Evolutionary conservation across 345 rosid genomes (phyloP), one percentile per base, ranked within the genome.

Genomic region (thale cress (Arabidopsis thaliana)): DNA sequence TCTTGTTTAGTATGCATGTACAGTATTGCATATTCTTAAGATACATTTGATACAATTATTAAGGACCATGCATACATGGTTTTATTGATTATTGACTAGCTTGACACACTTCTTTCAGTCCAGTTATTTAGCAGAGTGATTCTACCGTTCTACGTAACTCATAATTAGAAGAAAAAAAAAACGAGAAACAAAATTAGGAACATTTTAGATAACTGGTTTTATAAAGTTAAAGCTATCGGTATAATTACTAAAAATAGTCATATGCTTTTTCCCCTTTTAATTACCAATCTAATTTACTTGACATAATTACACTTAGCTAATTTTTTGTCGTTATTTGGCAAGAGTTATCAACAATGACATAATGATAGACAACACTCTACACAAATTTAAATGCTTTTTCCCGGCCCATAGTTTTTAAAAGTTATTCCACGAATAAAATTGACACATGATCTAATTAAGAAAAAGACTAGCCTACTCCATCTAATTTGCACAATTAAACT

Each of bases 291-390:
- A n/a, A 9, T n/a, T 59, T 73, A 74, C 28, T 46, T 48, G 72
- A 59, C 55, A 36, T 0, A 16, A 66, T 36, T 46, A 48, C 0
- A 48, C 25, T 65, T 65, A 65, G 58, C 72, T 65, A 46, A 2
- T 5, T 42, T 62, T 28, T 67, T 59, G 73, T 75, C 55, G 56
- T 50, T 59, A 59, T 60, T 9, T 67, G 11, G 48, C 10, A 56
- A 67, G 32, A 49, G 67, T 51, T 38, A 50, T 38, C 45, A 25
- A 30, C 45, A 50, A 59, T 74, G 73, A 49, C 62, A 75, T 59
- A 10, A 59, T 59, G 9, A 58, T 30, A 42, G 10, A 55, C 10
- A 65, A 4, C 5, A 13, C 25, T 36, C 38, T 44, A 45, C 16
- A 34, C 2, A 51, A 51, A 2, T 46, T 7, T 6, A 20, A 24